Percentiles rank a stretch among this genome's conserved stretches.
Conservation (phyloP, 148 eudicot species). For the Camellia lanceoleosa region DNA sequence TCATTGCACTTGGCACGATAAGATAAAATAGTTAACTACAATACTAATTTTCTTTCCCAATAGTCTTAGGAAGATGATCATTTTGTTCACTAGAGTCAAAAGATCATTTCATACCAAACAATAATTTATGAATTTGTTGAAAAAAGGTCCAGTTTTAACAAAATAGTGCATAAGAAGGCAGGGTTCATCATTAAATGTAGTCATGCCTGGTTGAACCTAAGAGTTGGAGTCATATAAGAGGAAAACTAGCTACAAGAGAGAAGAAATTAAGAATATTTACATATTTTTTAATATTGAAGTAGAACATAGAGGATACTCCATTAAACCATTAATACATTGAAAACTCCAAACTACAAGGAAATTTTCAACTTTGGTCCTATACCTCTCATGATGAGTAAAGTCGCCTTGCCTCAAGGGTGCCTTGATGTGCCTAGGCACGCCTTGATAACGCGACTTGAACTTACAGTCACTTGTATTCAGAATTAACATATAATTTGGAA, state of each 20-base stretch:
- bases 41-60: background rate
- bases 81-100: no score
- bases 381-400: no score
- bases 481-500: no score
- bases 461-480: no score
- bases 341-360: no score
- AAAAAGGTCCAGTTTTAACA: background rate
- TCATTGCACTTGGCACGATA: background rate
- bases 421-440: no score
- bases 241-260: background rate
- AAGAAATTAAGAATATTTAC: conserved; percentile 2
- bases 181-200: background rate
- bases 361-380: no score
- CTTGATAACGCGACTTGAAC: no score
- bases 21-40: background rate
- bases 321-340: no score
- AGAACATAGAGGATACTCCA: no score
- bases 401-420: no score
- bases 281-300: background rate
- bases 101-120: no score
- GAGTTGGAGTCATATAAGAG: background rate
- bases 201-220: background rate
- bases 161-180: background rate
- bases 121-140: background rate
- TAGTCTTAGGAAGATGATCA: background rate